Base-by-base conservation (phyloP, 1,284 basidiomycete genomes). In the Macrocystidia cucumis region DNA sequence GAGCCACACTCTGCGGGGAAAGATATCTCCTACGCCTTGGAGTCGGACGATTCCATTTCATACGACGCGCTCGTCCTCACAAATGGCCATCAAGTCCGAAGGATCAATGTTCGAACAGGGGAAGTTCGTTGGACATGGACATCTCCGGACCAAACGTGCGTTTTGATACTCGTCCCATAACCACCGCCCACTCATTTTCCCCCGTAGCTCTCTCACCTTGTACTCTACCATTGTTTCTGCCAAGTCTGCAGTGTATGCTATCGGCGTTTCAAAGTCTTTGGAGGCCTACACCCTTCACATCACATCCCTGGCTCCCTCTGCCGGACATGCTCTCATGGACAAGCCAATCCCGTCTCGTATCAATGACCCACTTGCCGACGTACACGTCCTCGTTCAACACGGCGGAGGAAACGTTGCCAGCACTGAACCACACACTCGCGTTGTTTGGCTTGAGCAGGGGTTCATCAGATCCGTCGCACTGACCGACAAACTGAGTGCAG, bases 401-500 rank as follows among this genome's bases (percentile, higher is more conserved):
- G 17, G 29, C 16, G 21, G 21, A 11, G 26, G 35, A n/a, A 32
- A 9, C 5, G 35, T n/a, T 22, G 23, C 46, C 19, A 22, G 49
- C 13, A 34, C 54, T 37, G 19, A 50, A 16, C 34, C 41, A 2
- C 33, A 49, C n/a, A 67, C 64, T 12, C 62, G 65, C 9, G 55
- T 80, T 3, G 63, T 74, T 2, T 91, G 89, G 89, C 56, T 83
- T 5, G 84, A 89, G 42, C 57, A 70, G 25, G 69, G 67, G n/a
- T 47, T 57, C 0, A 60, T 86, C 17, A 67, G 63, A 34, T 69
- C 71, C 22, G 57, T 84, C 4, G 49, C 60, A 0, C 64, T 86
- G 5, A 63, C 64, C 0, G 73, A 78, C 0, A 59, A 65, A n/a
- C 63, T 85, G n/a, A n/a, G n/a, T n/a, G n/a, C n/a, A n/a, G n/a